Base-by-base conservation (phyloP, 1,284 basidiomycete genomes). In the Rhodotorula sp. region DNA sequence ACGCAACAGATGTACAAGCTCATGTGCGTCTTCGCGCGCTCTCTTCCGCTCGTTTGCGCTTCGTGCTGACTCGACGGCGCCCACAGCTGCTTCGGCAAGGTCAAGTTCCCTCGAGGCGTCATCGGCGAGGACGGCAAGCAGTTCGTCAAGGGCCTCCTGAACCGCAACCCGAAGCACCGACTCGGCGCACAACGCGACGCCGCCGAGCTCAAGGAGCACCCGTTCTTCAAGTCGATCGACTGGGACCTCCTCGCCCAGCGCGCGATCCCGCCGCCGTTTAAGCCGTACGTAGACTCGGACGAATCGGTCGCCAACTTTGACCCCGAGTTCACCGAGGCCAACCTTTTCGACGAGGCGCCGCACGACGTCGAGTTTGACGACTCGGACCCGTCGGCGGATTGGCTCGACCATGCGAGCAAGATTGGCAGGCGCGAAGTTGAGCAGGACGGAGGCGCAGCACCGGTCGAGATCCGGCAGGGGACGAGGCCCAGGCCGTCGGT, bases 1-100 rank as follows among this genome's bases (percentile, higher is more conserved):
- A 98, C 94, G 24, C 95, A 99, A 81, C 92, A 97, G 82, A 99
- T 99, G 96, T 99, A 99, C 84, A 94, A 94, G 85, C 91, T 95
- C 83, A 99, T 99, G 76, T 98, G 94, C 53, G 69, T 70, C 5
- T 7, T 13, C 19, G 17, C 22, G 10, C n/a, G 11, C 13, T 44
- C 32, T 8, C 47, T 34, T 30, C 64, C 51, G 7, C 32, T 30
- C 15, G 13, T 19, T 15, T 8, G 11, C 22, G n/a, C 15, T 7
- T 0, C 15, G 2, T 20, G 15, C 56, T 53, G 53, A 66, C 49
- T 53, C 32, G 24, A n/a, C 32, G 2, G 7, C 5, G 13, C 36
- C 4, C 27, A 24, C 68, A 75, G 74, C 62, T 78, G 72, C 70
- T 83, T 82, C 81, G 96, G 96, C 74, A 99, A 98, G 86, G 98